Conservation (phyloP, 1,284 basidiomycete species). For the Fomitopsis pinicola region DNA sequence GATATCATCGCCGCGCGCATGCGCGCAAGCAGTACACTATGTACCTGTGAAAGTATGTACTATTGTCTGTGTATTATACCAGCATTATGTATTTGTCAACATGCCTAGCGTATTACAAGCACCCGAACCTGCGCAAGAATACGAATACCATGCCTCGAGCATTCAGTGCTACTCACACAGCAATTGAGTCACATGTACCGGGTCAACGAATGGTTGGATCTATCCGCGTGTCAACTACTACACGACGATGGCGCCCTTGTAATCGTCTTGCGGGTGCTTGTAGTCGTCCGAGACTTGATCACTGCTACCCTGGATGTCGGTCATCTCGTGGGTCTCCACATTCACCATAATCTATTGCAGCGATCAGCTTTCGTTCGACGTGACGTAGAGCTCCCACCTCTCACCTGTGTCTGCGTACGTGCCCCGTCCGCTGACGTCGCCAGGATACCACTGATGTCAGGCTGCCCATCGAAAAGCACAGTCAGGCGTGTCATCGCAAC, state of each 20-base stretch:
- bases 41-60: too few species aligned
- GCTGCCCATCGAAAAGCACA: neutral
- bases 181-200: neutral
- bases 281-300: neutral
- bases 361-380: neutral
- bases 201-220: neutral
- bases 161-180: neutral
- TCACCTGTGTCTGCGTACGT: neutral
- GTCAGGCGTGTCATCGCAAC: neutral
- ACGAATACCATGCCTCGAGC: too few species aligned
- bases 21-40: too few species aligned
- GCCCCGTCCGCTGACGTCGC: neutral
- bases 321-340: slow-evolving; percentile 1
- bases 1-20: too few species aligned
- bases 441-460: neutral
- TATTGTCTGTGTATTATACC: too few species aligned
- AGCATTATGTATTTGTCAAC: too few species aligned
- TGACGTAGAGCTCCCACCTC: too few species aligned
- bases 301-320: neutral
- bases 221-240: neutral
- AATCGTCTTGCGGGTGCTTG: neutral
- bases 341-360: neutral
- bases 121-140: too few species aligned
- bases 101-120: too few species aligned
- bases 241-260: neutral